Conservation (phyloP, 306 rosid genomes). For the Citrullus amarus region DNA sequence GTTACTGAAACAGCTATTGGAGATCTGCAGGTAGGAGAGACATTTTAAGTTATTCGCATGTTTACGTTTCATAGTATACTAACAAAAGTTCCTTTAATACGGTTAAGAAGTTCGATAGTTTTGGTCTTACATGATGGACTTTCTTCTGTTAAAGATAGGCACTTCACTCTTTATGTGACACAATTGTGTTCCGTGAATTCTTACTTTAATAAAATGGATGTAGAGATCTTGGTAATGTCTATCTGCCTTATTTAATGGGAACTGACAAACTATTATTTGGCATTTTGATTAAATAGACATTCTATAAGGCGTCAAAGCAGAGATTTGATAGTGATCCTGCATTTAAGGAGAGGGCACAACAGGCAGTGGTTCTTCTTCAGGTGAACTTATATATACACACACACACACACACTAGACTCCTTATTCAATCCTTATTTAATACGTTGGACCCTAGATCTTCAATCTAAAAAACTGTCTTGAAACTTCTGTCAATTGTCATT, state of each 20-base stretch:
- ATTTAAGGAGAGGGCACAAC: constrained; percentile 81
- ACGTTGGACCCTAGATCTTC: background rate
- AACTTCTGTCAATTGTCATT: background rate
- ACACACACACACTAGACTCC: background rate
- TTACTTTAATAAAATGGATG: background rate
- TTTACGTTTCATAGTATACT: background rate
- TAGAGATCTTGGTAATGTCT: background rate
- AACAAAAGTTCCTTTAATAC: background rate
- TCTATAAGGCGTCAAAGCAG: constrained; percentile 80
- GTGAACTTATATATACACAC: constrained; percentile 20
- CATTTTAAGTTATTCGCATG: constrained; percentile 1
- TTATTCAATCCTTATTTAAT: background rate
- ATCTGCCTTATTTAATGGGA: background rate
- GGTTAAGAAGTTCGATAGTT: background rate
- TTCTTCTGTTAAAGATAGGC: background rate
- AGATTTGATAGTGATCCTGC: constrained; percentile 72
- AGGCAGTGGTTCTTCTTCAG: constrained; percentile 84
- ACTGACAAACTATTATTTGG: constrained; percentile 1
- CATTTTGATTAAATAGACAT: constrained; percentile 26
- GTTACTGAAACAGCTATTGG: constrained; percentile 64
- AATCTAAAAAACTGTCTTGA: background rate
- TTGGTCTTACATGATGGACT: background rate
- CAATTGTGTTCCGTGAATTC: background rate
- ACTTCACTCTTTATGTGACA: background rate
- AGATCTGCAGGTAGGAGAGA: constrained; percentile 73